Base-by-base conservation (phyloP, 2,329 filamentous ascomycete species). In the Colletotrichum sp. region DNA sequence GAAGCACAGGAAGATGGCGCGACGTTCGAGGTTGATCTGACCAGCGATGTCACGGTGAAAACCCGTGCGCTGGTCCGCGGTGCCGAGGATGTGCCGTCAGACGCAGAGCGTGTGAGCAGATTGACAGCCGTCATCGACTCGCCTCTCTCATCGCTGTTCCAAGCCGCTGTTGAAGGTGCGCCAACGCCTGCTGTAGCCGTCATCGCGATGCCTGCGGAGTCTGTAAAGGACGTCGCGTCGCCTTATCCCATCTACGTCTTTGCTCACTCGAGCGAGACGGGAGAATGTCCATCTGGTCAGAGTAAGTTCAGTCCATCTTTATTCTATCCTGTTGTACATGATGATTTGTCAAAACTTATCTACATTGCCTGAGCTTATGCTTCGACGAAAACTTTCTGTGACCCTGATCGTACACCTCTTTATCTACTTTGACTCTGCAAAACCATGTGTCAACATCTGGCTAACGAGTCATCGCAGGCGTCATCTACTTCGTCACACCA, bases 331-430 rank as follows among this genome's bases (percentile, higher is more conserved):
- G 52, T 67, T 89, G 86, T 90, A 89, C 74, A 94, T 96, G 96
- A 98, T 99, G 96, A 98, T 90, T 86, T 86, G 76, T 87, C 85
- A 87, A 98, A 97, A 95, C 96, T 99, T 99, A 99, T 98, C 96
- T 98, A 99, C 96, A 98, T 99, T 99, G 96, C 95, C 96, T 96
- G 96, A 98, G 94, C 87, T 52, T 88, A 85, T 90, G 87, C 88
- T 82, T 94, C 98, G 96, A 98, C 93, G 96, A 97, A 90, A 90
- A 89, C 84, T 89, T 89, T 92, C 96, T 93, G 96, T 93, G 93
- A 88, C 62, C 62, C 95, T 98, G 95, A 98, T 92, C 62, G 87
- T 88, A 87, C 86, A 82, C 78, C 72, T 60, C 34, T 81, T 79
- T 78, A 72, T 77, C 70, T 78, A 88, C 80, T 64, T 60, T 55